A percentile compares a stretch with the other conserved stretches of the same genome.
These are phyloP conservation scores for Fusarium staphyleae DNA, from an alignment of 2,329 filamentous ascomycete genomes.

Conservation along the genomic window DNA sequence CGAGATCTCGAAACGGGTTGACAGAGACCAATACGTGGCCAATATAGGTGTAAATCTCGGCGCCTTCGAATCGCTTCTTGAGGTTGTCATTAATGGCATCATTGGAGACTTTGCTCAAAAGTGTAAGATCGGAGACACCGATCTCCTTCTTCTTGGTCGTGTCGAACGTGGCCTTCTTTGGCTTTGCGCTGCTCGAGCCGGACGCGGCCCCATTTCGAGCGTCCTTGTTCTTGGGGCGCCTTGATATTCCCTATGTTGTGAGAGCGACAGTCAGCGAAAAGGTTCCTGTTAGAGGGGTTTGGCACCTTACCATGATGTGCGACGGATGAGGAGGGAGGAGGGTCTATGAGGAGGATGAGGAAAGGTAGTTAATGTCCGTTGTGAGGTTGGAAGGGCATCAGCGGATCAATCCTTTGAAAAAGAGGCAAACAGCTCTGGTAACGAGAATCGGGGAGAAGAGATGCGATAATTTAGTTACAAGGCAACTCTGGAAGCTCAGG, in stretches of 20 bases:
- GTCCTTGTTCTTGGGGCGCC: slow-evolving; percentile 52
- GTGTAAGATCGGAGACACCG: slow-evolving; percentile 94
- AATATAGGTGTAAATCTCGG: slow-evolving; percentile 99
- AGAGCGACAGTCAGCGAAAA: slow-evolving; percentile 22
- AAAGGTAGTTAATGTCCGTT: slow-evolving; percentile 22
- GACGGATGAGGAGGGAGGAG: slow-evolving; percentile 25
- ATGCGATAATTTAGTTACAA: slow-evolving; percentile 37
- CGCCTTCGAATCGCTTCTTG: slow-evolving; percentile 97
- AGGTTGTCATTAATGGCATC: slow-evolving; percentile 99
- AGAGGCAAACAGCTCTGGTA: slow-evolving; percentile 15
- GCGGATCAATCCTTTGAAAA: slow-evolving; percentile 21
- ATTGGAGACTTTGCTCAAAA: slow-evolving; percentile 98
- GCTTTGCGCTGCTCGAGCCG: slow-evolving; percentile 62
- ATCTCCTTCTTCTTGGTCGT: slow-evolving; percentile 99
- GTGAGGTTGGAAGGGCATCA: slow-evolving; percentile 40
- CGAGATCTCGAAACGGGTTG: slow-evolving; percentile 96
- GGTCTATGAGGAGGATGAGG: slow-evolving; percentile 24
- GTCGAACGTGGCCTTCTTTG: slow-evolving; percentile 96
- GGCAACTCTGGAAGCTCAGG: slow-evolving; percentile 36
- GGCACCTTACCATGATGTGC: slow-evolving; percentile 46
- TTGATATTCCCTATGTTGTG: slow-evolving; percentile 48
- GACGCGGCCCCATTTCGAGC: slow-evolving; percentile 49
- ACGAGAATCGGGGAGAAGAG: slow-evolving; percentile 19
- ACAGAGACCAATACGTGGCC: slow-evolving; percentile 99
- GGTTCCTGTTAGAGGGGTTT: slow-evolving; percentile 17